Percentiles rank a stretch among this genome's conserved stretches.
These are phyloP conservation scores for Botrytis squamosa DNA, from an alignment of 2,329 filamentous ascomycete genomes.

Conservation along the genomic window DNA sequence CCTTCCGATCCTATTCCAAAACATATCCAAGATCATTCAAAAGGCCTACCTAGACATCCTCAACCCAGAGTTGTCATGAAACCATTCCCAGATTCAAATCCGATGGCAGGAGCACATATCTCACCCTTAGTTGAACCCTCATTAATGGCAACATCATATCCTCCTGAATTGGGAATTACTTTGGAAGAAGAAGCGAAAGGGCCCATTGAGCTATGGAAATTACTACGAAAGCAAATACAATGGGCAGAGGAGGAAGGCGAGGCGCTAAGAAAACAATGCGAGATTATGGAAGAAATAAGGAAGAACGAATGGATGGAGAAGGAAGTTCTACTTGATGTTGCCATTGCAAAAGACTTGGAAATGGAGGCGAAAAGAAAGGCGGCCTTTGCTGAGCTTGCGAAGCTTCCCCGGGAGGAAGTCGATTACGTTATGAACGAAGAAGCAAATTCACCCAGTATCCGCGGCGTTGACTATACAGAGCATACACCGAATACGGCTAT, in stretches of 20 bases:
- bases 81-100: constrained; percentile 53
- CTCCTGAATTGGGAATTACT: constrained; percentile 58
- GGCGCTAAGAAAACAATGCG: constrained; percentile 61
- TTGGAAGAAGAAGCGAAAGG: constrained; percentile 60
- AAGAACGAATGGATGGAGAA: constrained; percentile 77
- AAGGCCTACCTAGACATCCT: constrained; percentile 38
- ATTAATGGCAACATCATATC: constrained; percentile 40
- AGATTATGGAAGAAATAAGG: constrained; percentile 63
- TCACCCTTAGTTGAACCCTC: constrained; percentile 39
- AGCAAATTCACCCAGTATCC: neutral
- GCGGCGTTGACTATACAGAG: constrained; percentile 12
- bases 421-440: constrained; percentile 20
- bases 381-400: constrained; percentile 50
- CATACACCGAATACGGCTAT: constrained; percentile 24
- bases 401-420: constrained; percentile 29
- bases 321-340: constrained; percentile 73
- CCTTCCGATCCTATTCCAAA: constrained; percentile 74
- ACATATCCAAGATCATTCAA: constrained; percentile 53
- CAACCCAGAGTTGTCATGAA: constrained; percentile 65
- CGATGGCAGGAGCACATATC: constrained; percentile 45
- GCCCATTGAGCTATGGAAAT: constrained; percentile 64
- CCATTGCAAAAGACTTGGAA: constrained; percentile 64
- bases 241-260: constrained; percentile 71
- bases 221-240: constrained; percentile 62
- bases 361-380: constrained; percentile 59